Percentiles rank a stretch among this genome's conserved stretches.
Conservation (phyloP, 2,329 filamentous ascomycete species). For the Ophiostoma sp. region DNA sequence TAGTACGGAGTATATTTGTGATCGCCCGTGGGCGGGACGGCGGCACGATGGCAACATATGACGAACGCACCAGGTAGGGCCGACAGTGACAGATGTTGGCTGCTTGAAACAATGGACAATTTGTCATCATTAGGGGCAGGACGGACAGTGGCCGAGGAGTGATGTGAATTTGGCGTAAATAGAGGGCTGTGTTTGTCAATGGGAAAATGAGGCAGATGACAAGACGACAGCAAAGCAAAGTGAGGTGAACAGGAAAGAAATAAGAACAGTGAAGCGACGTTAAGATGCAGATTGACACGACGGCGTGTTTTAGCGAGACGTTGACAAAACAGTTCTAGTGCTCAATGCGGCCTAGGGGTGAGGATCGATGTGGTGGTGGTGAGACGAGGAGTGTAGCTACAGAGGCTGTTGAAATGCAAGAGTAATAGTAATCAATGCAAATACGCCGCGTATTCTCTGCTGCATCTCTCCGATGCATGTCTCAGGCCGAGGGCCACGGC, state of each 20-base stretch:
- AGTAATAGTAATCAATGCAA: no score
- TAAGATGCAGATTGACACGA: not conserved
- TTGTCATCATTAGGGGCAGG: no score
- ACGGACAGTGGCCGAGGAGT: no score
- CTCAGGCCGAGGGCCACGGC: not conserved
- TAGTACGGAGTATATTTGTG: not conserved
- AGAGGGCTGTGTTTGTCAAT: no score
- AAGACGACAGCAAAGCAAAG: not conserved
- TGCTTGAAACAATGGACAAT: no score
- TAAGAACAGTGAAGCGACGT: not conserved
- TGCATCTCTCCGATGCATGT: conserved; percentile 1
- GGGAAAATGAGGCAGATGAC: not conserved
- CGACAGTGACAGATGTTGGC: not conserved
- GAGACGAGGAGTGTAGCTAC: not conserved
- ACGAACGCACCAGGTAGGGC: conserved; percentile 5
- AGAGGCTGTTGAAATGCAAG: no score
- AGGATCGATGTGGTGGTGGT: not conserved
- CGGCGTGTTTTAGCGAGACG: not conserved
- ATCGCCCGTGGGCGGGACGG: not conserved
- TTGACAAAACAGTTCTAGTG: not conserved
- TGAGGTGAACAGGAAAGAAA: not conserved
- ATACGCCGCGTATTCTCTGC: not conserved
- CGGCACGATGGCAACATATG: not conserved
- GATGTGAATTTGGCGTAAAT: no score
- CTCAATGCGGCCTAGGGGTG: not conserved